Base-by-base conservation (phyloP, 371 early-diverging fungal species). In the Apophysomyces elegans region DNA sequence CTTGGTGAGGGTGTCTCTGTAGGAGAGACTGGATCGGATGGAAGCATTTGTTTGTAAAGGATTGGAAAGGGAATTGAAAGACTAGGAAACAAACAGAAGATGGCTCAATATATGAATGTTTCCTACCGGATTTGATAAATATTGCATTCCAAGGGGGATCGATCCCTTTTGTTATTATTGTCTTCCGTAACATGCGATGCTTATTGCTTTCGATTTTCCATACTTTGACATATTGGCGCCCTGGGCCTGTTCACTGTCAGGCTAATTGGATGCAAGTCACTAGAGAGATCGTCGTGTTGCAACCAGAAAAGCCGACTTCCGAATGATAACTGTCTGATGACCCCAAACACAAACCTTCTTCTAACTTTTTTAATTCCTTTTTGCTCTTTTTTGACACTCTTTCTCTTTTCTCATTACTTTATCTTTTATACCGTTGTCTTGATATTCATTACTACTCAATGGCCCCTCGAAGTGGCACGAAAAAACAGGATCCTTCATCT, bases 391-490 rank as follows among this genome's bases (percentile, higher is more conserved):
- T 63, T 61, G 37, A 57, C 58, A 58, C 14, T 50, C 54, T 45
- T 47, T 60, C 50, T 35, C n/a, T 64, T 44, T 26, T 56, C 37
- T 47, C 35, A 43, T 14, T 46, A 37, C 37, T 58, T 58, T 64
- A 18, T 38, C 1, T 37, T 41, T 13, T 41, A n/a, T 47, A 9
- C 7, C 54, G 21, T 18, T 8, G 54, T 50, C 9, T 45, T 50
- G 21, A 16, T 50, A n/a, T 50, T 26, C 21, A 26, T 50, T 50
- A 50, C 54, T 50, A 21, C 21, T 54, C 44, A 43, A 64, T 64
- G 64, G 58, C 64, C 2, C 64, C 64, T 36, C 56, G 58, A 45
- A 64, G 58, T 58, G 39, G 44, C 11, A 64, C 56, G 14, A 64
- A 64, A 45, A 56, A 64, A 41, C 56, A 64, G 21, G 56, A 54